These are phyloP conservation scores for Tylopilus intermedius DNA, from an alignment of 768 basidiomycete species.

Conservation along the genomic window DNA sequence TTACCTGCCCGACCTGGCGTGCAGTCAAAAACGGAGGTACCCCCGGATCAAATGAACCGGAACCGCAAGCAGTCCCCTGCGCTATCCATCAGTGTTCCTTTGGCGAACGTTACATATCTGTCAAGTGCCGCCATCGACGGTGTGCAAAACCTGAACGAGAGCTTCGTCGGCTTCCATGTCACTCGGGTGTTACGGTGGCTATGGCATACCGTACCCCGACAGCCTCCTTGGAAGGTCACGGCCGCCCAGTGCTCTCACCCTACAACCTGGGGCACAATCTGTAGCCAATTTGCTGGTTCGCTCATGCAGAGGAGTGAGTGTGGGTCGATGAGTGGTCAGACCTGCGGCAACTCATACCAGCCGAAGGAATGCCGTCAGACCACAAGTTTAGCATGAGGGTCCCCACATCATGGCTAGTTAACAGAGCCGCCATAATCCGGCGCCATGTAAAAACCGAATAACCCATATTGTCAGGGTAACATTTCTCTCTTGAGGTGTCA, in stretches of 20 bases:
- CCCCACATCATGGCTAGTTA: background rate
- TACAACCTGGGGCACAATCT: background rate
- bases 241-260: background rate
- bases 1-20: constrained; percentile 6
- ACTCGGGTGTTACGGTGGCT: background rate
- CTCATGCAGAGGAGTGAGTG: background rate
- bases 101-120: background rate
- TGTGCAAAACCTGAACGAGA: too few species aligned
- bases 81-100: background rate
- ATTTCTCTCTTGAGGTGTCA: background rate
- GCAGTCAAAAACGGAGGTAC: background rate
- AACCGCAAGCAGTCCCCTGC: constrained; percentile 2
- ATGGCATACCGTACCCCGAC: background rate
- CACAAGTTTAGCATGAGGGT: background rate
- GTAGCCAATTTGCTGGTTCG: background rate
- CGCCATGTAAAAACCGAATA: constrained; percentile 3
- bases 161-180: background rate
- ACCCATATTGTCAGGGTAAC: constrained; percentile 3
- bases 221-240: background rate
- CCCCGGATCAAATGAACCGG: constrained; percentile 10
- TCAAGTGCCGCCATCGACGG: background rate
- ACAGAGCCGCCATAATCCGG: background rate
- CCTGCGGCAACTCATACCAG: background rate
- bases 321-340: background rate
- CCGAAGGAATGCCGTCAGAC: constrained; percentile 3